phyloP scores from a whole-genome alignment of 257 asterid genomes.

The Scutellaria minor region DNA sequence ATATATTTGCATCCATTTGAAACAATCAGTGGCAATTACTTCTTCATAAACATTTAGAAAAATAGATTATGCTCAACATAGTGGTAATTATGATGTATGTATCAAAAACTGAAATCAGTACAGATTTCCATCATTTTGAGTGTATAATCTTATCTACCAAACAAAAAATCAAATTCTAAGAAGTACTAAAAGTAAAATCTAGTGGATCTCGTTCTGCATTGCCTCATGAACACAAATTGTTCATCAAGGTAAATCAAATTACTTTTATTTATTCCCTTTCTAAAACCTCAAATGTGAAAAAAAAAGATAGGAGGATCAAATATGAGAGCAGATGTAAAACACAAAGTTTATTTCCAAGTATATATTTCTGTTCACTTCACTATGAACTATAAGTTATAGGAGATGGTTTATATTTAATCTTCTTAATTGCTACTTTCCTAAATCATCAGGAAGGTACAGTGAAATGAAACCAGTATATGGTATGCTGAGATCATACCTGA shows the following conservation, averaged over 20 bases:
- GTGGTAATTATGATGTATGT: not conserved
- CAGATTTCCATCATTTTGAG: constrained; percentile 1
- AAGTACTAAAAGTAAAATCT: too few species aligned
- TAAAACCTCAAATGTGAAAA: too few species aligned
- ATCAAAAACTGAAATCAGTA: not conserved
- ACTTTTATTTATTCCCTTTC: not conserved
- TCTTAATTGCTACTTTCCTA: constrained; percentile 1
- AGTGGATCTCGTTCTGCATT: too few species aligned
- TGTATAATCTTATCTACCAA: not conserved
- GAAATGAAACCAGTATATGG: constrained; percentile 22
- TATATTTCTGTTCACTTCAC: too few species aligned
- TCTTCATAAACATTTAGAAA: not conserved
- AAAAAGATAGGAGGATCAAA: too few species aligned
- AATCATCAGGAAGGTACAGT: not conserved
- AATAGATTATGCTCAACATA: not conserved
- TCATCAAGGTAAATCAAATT: not conserved
- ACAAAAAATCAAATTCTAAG: not conserved
- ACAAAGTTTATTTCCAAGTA: too few species aligned
- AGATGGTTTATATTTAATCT: not conserved
- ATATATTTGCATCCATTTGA: constrained; percentile 3
- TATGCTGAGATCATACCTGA: constrained; percentile 11
- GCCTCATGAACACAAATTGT: too few species aligned
- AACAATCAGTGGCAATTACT: not conserved
- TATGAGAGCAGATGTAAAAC: too few species aligned
- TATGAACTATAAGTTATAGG: not conserved